Evolutionary conservation across 345 rosid genomes (phyloP), one percentile per base, ranked within the genome.

Genomic region (Trapa bicornis): DNA sequence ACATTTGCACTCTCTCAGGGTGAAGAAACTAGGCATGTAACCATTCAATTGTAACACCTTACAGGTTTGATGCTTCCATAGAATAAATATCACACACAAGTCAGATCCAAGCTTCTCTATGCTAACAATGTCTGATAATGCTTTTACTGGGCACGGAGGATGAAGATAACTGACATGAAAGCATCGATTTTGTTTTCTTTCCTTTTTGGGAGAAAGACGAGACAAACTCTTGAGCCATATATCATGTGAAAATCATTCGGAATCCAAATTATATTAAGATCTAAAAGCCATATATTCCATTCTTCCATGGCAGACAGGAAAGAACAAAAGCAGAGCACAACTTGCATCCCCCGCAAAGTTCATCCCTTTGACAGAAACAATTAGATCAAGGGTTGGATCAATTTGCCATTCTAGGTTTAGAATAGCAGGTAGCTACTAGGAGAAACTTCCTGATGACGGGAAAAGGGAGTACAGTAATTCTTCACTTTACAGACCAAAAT

Each of bases 11-110:
- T 88, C 13, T 41, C 75, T 32, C 53, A 45, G 41, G 74, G 81
- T 36, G 68, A 71, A 22, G 87, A 93, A 77, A 87, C 96, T 56
- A 87, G 75, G 74, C 92, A 88, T 71, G 76, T 86, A 47, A 81
- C 77, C 64, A 75, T 88, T 69, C 81, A 70, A 14, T 52, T 85
- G 76, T 85, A 69, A 70, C 13, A 50, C 56, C 22, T 15, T 17
- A 50, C 56, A 50, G 6, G 22, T 10, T 50, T 50, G 22, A 22
- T 22, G 29, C 29, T 22, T 22, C 29, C 29, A 22, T 29, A 50
- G 22, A 17, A 50, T 15, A 14, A 50, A 50, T 4, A 50, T 2
- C 7, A 41, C 43, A 3, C 43, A 22, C 7, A 41, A 41, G 43
- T 41, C 7, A 4, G 43, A 41, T 41, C 43, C 43, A 41, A 8